These are phyloP conservation scores for Penicillium daleae DNA, from an alignment of 495 filamentous ascomycete genomes.

Conservation along the genomic window DNA sequence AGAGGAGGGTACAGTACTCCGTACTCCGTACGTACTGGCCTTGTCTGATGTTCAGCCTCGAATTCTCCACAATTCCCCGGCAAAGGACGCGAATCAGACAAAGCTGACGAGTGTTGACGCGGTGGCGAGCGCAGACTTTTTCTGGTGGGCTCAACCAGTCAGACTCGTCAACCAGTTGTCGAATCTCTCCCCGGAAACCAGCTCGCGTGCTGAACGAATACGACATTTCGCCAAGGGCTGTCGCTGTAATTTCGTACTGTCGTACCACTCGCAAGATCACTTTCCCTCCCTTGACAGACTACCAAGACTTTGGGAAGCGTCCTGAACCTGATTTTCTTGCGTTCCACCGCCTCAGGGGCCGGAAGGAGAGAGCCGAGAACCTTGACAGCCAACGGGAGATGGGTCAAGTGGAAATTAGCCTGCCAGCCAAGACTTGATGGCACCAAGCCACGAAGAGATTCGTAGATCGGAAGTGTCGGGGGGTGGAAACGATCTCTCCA, in stretches of 20 bases:
- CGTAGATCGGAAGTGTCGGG: constrained; percentile 9
- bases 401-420: neutral
- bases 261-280: constrained; percentile 4
- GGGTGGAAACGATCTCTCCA: constrained; percentile 8
- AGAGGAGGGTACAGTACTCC: no score
- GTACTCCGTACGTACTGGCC: no score
- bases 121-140: neutral
- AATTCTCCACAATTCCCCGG: neutral
- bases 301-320: neutral
- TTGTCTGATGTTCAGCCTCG: constrained; percentile 1
- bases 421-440: constrained; percentile 1
- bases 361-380: constrained; percentile 30
- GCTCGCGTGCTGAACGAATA: constrained; percentile 4
- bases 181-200: neutral
- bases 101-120: constrained; percentile 2
- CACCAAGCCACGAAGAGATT: constrained; percentile 1
- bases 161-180: neutral
- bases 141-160: neutral
- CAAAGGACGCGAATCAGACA: neutral
- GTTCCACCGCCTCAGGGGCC: no score
- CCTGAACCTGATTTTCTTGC: constrained; percentile 23
- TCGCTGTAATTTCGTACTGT: neutral
- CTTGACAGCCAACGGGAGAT: constrained; percentile 19
- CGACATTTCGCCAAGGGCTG: constrained; percentile 3
- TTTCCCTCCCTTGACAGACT: neutral